Conservation (phyloP, 495 filamentous ascomycete species). For the Podospora comata region DNA sequence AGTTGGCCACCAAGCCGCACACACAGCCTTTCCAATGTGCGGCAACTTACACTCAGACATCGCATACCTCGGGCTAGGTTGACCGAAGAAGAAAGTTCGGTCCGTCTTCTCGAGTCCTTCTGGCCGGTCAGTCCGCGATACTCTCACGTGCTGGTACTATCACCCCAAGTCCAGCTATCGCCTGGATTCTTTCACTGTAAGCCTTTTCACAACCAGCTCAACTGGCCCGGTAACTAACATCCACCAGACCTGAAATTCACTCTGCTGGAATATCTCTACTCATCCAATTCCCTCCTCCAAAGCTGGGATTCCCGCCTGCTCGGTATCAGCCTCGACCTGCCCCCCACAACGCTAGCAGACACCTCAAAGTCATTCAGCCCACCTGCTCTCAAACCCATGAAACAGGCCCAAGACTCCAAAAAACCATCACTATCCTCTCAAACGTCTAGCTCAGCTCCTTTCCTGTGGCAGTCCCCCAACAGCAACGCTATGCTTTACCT, state of each 20-base stretch:
- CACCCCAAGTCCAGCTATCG: constrained; percentile 70
- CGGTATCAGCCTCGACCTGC: constrained; percentile 74
- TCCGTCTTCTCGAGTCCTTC: constrained; percentile 74
- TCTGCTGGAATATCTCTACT: constrained; percentile 71
- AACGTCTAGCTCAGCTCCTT: constrained; percentile 47
- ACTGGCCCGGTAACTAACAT: neutral
- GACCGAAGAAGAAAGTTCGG: constrained; percentile 60
- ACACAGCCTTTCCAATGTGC: constrained; percentile 31
- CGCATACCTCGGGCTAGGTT: constrained; percentile 57
- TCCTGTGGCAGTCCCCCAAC: constrained; percentile 79
- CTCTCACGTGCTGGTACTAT: constrained; percentile 74
- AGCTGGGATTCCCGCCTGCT: constrained; percentile 54
- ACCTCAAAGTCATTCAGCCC: constrained; percentile 50
- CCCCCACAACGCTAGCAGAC: constrained; percentile 53
- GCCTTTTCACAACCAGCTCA: constrained; percentile 10
- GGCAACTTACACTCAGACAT: constrained; percentile 65
- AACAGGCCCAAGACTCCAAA: constrained; percentile 22
- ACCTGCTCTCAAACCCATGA: constrained; percentile 39
- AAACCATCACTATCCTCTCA: constrained; percentile 14
- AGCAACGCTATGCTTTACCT: constrained; percentile 77
- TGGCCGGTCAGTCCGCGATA: constrained; percentile 61
- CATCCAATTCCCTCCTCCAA: constrained; percentile 43
- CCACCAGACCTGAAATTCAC: constrained; percentile 61
- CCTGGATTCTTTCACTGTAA: constrained; percentile 74
- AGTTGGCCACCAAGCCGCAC: constrained; percentile 57